These are phyloP conservation scores for Ustilago xerochloae DNA, from an alignment of 1,284 basidiomycete genomes.

Conservation along the genomic window DNA sequence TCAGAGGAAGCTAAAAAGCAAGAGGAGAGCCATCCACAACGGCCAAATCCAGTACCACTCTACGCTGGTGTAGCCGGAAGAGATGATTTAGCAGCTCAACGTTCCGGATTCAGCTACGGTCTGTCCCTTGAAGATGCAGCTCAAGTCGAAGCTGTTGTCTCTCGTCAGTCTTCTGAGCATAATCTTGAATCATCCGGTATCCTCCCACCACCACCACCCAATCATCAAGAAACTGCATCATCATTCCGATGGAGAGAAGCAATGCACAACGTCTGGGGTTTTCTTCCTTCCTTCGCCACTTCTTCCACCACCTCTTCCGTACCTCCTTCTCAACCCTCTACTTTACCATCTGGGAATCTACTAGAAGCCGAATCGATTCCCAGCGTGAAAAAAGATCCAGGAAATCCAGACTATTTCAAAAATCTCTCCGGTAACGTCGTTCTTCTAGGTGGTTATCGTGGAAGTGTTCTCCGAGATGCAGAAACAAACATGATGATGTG, in stretches of 20 bases:
- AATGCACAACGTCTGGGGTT: constrained; percentile 39
- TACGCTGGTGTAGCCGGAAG: constrained; percentile 7
- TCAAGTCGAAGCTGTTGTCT: constrained; percentile 37
- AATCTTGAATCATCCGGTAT: constrained; percentile 1
- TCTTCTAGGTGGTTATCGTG: constrained; percentile 67
- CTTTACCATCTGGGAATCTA: constrained; percentile 6
- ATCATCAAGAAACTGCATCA: constrained; percentile 3
- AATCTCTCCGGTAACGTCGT: constrained; percentile 65
- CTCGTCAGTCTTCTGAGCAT: constrained; percentile 23
- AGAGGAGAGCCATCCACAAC: neutral
- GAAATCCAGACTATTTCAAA: constrained; percentile 55
- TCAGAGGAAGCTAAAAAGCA: too few species aligned
- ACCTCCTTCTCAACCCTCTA: neutral
- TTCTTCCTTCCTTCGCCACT: constrained; percentile 30
- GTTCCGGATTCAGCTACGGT: constrained; percentile 42
- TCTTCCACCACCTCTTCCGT: constrained; percentile 1
- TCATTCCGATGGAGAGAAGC: constrained; percentile 30
- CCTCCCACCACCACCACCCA: neutral
- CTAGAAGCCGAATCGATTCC: constrained; percentile 52
- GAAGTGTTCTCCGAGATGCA: constrained; percentile 63
- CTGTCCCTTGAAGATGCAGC: constrained; percentile 37
- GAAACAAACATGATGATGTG: constrained; percentile 62
- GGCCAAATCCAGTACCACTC: constrained; percentile 23
- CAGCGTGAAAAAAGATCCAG: constrained; percentile 34
- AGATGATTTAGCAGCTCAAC: constrained; percentile 27